Evolutionary conservation across 495 filamentous ascomycete genomes (phyloP).

Genomic region (Annulohypoxylon nitens): DNA sequence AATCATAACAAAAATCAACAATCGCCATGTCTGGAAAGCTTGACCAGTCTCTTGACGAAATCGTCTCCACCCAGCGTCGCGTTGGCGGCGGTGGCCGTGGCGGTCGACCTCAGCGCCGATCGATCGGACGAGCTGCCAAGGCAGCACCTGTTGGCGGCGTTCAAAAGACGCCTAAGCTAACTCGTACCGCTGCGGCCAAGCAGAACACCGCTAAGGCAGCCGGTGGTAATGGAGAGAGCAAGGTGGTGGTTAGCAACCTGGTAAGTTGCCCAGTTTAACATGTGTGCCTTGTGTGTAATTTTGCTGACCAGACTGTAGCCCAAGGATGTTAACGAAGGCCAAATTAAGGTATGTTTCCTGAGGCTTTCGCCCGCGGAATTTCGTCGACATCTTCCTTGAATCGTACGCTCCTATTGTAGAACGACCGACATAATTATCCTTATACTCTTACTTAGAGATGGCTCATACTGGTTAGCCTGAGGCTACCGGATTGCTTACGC

Average conservation of each 20-base stretch:
- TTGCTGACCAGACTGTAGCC: constrained; percentile 76
- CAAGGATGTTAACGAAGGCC: constrained; percentile 90
- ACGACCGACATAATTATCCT: constrained; percentile 57
- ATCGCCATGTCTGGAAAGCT: constrained; percentile 89
- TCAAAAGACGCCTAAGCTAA: constrained; percentile 78
- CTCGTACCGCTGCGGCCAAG: constrained; percentile 72
- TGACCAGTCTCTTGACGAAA: constrained; percentile 95
- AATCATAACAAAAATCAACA: constrained; percentile 52
- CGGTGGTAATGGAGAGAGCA: constrained; percentile 80
- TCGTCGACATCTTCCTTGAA: constrained; percentile 64
- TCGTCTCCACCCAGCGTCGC: constrained; percentile 80
- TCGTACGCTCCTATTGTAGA: constrained; percentile 54
- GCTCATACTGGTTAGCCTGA: constrained; percentile 41
- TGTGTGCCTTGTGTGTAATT: not conserved
- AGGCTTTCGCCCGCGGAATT: constrained; percentile 66
- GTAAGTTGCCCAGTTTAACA: constrained; percentile 68
- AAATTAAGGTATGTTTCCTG: constrained; percentile 99
- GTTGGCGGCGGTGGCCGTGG: constrained; percentile 67
- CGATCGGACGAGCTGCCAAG: constrained; percentile 64
- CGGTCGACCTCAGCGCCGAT: constrained; percentile 57
- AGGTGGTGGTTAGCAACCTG: constrained; percentile 97
- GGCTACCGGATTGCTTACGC: constrained; percentile 51
- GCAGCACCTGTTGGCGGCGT: constrained; percentile 86
- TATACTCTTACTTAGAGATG: constrained; percentile 56
- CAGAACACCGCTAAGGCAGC: constrained; percentile 67